These are phyloP conservation scores for Leccinum disarticulatum DNA, from an alignment of 768 basidiomycete species.

Conservation along the genomic window DNA sequence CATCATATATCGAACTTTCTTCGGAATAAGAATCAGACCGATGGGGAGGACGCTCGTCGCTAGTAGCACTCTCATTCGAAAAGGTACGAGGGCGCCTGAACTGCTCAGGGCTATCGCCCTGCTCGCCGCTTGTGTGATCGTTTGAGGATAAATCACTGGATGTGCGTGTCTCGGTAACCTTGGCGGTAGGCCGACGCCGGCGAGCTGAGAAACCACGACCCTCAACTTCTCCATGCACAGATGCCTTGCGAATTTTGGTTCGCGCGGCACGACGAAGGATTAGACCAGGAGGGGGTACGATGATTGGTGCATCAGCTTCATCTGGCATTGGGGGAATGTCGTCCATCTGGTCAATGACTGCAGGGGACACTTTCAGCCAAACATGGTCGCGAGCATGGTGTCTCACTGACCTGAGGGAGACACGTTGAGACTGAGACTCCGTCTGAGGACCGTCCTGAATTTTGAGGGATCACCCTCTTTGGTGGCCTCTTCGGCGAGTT, in stretches of 20 bases:
- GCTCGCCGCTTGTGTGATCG: slow-evolving; percentile 56
- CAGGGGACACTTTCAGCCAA: slow-evolving; percentile 25
- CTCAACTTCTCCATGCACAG: slow-evolving; percentile 70
- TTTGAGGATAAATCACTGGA: slow-evolving; percentile 70
- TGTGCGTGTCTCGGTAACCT: slow-evolving; percentile 46
- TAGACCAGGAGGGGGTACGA: slow-evolving; percentile 78
- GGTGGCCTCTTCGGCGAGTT: slow-evolving; percentile 88
- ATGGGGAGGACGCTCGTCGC: slow-evolving; percentile 40
- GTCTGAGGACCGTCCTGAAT: slow-evolving; percentile 74
- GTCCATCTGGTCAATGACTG: slow-evolving; percentile 69
- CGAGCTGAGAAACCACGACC: slow-evolving; percentile 73
- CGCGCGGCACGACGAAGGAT: slow-evolving; percentile 90
- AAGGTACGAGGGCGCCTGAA: slow-evolving; percentile 36
- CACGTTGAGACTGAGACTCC: slow-evolving; percentile 86
- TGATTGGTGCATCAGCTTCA: slow-evolving; percentile 88
- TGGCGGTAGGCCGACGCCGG: slow-evolving; percentile 29
- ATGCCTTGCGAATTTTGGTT: slow-evolving; percentile 92
- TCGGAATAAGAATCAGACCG: slow-evolving; percentile 79
- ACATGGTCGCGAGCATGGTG: slow-evolving; percentile 5
- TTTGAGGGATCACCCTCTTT: slow-evolving; percentile 78
- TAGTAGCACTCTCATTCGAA: slow-evolving; percentile 37
- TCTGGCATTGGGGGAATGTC: slow-evolving; percentile 67
- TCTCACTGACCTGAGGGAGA: slow-evolving; percentile 74
- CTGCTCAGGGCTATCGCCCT: slow-evolving; percentile 51
- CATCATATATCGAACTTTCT: slow-evolving; percentile 80